Evolutionary conservation across 2,329 filamentous ascomycete species (phyloP).

Genomic region (Elsinoe ampelina): DNA sequence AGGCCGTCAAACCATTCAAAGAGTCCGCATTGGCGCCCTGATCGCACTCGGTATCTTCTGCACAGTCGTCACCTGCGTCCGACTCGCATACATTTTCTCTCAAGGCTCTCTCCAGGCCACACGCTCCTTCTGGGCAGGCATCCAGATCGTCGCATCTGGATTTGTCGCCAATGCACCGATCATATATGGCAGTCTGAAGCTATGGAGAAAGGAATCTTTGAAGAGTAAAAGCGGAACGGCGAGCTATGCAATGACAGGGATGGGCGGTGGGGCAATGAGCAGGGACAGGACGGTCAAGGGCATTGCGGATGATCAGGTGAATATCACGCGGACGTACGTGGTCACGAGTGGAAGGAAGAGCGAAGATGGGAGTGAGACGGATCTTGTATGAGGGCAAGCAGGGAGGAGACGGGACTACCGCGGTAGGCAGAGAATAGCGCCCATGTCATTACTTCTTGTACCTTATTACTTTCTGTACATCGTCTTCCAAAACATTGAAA

Average conservation of each 20-base stretch:
- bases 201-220: neutral
- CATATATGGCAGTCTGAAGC: slow-evolving; percentile 9
- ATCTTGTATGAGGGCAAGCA: neutral
- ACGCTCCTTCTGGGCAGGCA: slow-evolving; percentile 5
- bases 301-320: neutral
- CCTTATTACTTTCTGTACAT: neutral
- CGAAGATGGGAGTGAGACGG: neutral
- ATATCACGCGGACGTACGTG: neutral
- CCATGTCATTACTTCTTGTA: neutral
- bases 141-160: neutral
- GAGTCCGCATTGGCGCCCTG: slow-evolving; percentile 5
- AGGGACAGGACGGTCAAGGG: neutral
- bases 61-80: slow-evolving; percentile 4
- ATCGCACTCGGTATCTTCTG: slow-evolving; percentile 9
- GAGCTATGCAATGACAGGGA: neutral
- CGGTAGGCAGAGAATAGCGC: neutral
- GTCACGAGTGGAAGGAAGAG: neutral
- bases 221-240: neutral
- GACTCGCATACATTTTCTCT: slow-evolving; percentile 10
- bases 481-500: no score
- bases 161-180: slow-evolving; percentile 10
- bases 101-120: slow-evolving; percentile 1
- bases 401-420: neutral
- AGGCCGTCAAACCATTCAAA: slow-evolving; percentile 1
- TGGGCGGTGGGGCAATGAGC: neutral